Evolutionary conservation across 768 basidiomycete species (phyloP).

Genomic region (Panellus pusillus): DNA sequence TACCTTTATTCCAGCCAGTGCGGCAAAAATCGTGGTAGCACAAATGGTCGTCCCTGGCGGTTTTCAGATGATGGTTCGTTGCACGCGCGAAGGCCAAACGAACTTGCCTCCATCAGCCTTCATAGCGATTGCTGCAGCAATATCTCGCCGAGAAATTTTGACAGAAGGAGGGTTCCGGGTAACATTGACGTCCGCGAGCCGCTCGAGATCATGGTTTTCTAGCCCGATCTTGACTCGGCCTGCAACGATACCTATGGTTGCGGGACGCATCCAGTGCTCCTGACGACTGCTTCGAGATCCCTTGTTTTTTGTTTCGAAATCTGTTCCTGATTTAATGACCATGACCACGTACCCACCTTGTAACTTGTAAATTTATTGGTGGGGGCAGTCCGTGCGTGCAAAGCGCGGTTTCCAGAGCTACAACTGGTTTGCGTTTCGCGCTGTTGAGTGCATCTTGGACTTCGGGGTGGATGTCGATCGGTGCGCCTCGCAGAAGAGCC

Average conservation of each 20-base stretch:
- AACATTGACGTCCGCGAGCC: constrained; percentile 53
- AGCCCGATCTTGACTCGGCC: constrained; percentile 90
- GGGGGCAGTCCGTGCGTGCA: constrained; percentile 92
- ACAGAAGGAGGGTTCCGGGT: constrained; percentile 39
- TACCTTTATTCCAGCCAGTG: constrained; percentile 85
- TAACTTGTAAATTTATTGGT: constrained; percentile 73
- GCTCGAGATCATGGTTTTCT: constrained; percentile 58
- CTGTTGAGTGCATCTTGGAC: constrained; percentile 73
- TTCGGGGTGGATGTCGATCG: constrained; percentile 78
- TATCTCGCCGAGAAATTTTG: constrained; percentile 80
- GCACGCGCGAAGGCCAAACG: not conserved
- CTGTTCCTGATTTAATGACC: too few relatives aligned
- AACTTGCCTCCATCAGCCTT: constrained; percentile 69
- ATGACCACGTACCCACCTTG: constrained; percentile 33
- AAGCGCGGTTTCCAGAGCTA: constrained; percentile 90
- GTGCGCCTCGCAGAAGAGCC: constrained; percentile 23
- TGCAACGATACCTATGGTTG: constrained; percentile 82
- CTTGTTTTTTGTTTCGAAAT: constrained; percentile 12
- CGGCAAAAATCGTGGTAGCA: constrained; percentile 71
- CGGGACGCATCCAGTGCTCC: constrained; percentile 81
- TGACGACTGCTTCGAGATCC: constrained; percentile 72
- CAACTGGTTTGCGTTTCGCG: constrained; percentile 62
- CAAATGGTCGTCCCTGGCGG: constrained; percentile 66
- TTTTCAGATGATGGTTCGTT: constrained; percentile 22
- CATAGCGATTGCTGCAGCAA: constrained; percentile 70